Evolutionary conservation across 805 yeast species (phyloP).

Genomic region (Candida taoyuanica): DNA sequence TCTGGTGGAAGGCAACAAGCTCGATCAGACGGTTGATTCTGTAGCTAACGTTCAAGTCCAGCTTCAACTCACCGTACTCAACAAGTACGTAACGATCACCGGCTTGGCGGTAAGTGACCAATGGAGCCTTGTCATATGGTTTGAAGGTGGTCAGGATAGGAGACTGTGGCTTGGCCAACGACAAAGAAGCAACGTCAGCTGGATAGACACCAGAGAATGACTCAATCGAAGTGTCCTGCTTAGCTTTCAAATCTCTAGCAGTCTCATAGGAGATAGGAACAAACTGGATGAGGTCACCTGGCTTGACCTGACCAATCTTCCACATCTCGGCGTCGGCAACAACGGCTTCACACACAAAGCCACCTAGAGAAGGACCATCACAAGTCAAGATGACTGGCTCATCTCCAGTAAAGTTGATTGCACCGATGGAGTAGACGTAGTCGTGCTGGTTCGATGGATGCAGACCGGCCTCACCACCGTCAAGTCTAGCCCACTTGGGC

Average conservation of each 20-base stretch:
- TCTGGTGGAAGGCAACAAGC: conserved; percentile 57
- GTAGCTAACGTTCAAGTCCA: conserved; percentile 83
- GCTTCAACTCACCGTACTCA: conserved; percentile 85
- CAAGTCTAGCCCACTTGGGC: conserved; percentile 93
- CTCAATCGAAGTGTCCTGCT: conserved; percentile 53
- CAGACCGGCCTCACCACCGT: conserved; percentile 97
- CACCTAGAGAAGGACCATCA: conserved; percentile 97
- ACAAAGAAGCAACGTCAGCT: conserved; percentile 22
- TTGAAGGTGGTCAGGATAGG: conserved; percentile 64
- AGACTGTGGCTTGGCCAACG: conserved; percentile 46
- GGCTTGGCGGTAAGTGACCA: conserved; percentile 87
- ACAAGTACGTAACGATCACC: conserved; percentile 92
- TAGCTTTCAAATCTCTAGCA: conserved; percentile 59
- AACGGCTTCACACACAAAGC: conserved; percentile 95
- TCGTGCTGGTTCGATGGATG: conserved; percentile 99
- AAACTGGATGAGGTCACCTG: conserved; percentile 83
- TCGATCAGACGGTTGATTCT: conserved; percentile 80
- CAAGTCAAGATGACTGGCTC: conserved; percentile 96
- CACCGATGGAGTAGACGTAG: conserved; percentile 94
- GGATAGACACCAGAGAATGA: conserved; percentile 39
- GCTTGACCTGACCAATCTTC: conserved; percentile 97
- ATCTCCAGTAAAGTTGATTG: conserved; percentile 97
- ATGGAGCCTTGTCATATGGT: conserved; percentile 50
- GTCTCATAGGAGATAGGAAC: conserved; percentile 66
- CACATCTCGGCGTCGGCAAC: conserved; percentile 95